Conservation (phyloP, 2,329 filamentous ascomycete genomes). For the Diaporthe batatas region DNA sequence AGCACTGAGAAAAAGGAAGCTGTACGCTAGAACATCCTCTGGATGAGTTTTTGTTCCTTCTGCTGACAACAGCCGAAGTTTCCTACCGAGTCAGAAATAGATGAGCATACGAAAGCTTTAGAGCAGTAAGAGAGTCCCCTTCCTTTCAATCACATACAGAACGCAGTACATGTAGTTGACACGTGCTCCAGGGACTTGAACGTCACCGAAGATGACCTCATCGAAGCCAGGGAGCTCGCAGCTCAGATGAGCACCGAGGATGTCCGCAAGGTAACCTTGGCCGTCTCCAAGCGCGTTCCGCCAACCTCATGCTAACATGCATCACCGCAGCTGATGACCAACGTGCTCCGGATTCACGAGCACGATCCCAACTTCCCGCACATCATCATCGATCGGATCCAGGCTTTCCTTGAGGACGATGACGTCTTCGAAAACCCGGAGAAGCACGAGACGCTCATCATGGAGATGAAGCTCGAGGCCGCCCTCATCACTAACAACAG, state of each 20-base stretch:
- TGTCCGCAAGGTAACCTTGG: constrained; percentile 5
- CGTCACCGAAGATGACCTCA: constrained; percentile 18
- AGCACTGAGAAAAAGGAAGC: constrained; percentile 11
- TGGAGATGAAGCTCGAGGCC: constrained; percentile 68
- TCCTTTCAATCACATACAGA: accelerated
- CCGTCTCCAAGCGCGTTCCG: no score
- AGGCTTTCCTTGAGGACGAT: constrained; percentile 59
- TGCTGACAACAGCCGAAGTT: constrained; percentile 6
- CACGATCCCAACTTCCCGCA: constrained; percentile 63
- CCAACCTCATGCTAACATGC: not conserved
- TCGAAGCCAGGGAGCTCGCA: constrained; percentile 19
- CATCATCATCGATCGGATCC: constrained; percentile 56
- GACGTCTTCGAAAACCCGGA: constrained; percentile 60
- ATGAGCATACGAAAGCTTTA: constrained; percentile 11
- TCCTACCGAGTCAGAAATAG: constrained; percentile 5
- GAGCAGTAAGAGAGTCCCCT: not conserved
- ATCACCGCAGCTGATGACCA: not conserved
- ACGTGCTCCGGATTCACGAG: constrained; percentile 52
- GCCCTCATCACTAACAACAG: constrained; percentile 68
- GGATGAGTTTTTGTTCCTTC: not conserved
- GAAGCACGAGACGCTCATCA: constrained; percentile 61
- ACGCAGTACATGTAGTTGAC: not conserved
- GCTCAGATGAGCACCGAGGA: constrained; percentile 28
- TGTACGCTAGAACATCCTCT: not conserved
- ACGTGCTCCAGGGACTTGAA: constrained; percentile 1